phyloP scores from a whole-genome alignment of 345 rosid species.

The Cardamine occulta region DNA sequence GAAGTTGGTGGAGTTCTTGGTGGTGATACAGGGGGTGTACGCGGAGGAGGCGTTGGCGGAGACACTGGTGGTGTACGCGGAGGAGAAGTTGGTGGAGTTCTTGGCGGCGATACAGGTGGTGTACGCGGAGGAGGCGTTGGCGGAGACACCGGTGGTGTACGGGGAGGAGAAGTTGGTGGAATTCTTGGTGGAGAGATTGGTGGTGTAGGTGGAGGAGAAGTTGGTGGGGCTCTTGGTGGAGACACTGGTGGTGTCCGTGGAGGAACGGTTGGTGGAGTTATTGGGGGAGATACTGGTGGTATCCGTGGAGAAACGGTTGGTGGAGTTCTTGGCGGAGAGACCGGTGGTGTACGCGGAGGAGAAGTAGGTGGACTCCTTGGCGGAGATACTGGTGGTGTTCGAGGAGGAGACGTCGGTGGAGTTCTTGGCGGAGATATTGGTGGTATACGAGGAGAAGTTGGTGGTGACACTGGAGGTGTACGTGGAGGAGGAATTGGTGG shows the following conservation, averaged over 20 bases:
- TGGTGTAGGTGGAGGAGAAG: background rate
- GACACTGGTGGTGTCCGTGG: background rate
- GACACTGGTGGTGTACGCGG: background rate
- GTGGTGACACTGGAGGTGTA: background rate
- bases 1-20: background rate
- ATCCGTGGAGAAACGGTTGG: accelerated
- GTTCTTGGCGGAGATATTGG: background rate
- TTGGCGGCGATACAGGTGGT: background rate
- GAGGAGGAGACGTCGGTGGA: background rate
- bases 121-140: background rate
- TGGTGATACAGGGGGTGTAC: background rate
- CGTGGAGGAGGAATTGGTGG: background rate
- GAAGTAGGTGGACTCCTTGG: background rate
- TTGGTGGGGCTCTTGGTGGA: background rate
- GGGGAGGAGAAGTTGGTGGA: too few relatives aligned
- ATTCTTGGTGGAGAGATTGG: background rate
- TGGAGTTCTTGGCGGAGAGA: background rate
- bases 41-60: conserved; percentile 1
- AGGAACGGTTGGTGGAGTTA: background rate
- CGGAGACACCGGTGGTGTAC: background rate
- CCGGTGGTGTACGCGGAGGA: background rate
- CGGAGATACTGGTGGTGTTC: background rate
- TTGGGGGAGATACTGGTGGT: background rate
- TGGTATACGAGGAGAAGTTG: background rate
- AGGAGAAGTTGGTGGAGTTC: background rate